Conservation (phyloP, 768 basidiomycete genomes). For the Mycena belliarum region DNA sequence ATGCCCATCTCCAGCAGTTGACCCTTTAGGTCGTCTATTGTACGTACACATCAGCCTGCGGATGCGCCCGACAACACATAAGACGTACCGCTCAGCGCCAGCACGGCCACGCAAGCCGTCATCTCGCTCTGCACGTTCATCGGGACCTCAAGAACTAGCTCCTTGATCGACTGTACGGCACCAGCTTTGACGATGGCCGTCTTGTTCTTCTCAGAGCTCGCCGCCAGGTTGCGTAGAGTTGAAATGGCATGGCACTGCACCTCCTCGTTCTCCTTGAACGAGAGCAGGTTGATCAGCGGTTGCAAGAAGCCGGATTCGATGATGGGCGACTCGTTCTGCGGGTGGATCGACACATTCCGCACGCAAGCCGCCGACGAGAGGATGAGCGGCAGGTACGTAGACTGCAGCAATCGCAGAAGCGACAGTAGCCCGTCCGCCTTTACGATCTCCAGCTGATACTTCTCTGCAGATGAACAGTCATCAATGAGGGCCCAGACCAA, state of each 20-base stretch:
- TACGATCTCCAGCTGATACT: conserved; percentile 98
- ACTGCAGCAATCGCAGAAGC: conserved; percentile 91
- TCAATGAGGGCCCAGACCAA: not conserved
- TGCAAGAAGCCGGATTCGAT: conserved; percentile 98
- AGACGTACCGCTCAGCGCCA: conserved; percentile 86
- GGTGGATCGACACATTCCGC: conserved; percentile 98
- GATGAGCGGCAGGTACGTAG: conserved; percentile 95
- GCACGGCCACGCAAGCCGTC: conserved; percentile 97
- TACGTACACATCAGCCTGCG: conserved; percentile 9
- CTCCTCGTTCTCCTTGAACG: conserved; percentile 99
- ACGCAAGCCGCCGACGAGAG: conserved; percentile 98
- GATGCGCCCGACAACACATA: not conserved
- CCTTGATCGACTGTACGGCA: conserved; percentile 95
- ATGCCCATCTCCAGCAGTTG: conserved; percentile 98
- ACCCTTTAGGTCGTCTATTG: conserved; percentile 90
- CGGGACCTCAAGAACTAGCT: conserved; percentile 91
- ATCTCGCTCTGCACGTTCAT: conserved; percentile 98
- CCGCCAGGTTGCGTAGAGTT: conserved; percentile 93
- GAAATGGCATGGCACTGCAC: conserved; percentile 99
- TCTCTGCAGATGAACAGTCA: conserved; percentile 65
- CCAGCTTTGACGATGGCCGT: conserved; percentile 97
- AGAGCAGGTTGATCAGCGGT: conserved; percentile 91
- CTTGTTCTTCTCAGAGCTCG: conserved; percentile 98
- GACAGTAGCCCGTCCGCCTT: conserved; percentile 91
- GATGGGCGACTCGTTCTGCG: conserved; percentile 97